Evolutionary conservation across 108 stramenopile species (phyloP), one percentile per base, ranked within the genome.

Genomic region (Discostella stelligeroides): DNA sequence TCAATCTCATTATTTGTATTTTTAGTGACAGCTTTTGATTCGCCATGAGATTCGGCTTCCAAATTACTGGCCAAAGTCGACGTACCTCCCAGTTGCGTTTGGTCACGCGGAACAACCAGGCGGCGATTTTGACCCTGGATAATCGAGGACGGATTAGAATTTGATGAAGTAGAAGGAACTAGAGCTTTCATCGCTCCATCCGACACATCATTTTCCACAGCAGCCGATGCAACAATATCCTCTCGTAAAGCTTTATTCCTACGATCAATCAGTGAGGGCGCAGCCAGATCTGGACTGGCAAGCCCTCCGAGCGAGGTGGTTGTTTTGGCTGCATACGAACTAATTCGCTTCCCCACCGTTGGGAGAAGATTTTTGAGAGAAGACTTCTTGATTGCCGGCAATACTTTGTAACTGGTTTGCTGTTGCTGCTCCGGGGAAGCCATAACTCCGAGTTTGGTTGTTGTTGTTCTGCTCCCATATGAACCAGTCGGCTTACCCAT

Each of bases 381-480:
- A 46, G 41, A 45, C 34, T 65, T 73, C 56, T 73, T 45, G 24
- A 30, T n/a, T 17, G 62, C 42, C 15, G 40, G 40, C 24, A 20
- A 28, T 42, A 48, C 41, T n/a, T 57, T 30, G 18, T 58, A 45
- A 14, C 49, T 27, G 28, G 25, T 0, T 27, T 59, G 29, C 20
- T 42, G 27, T 49, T 14, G 25, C 27, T 69, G 53, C 55, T 69
- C 57, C 2, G 68, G 68, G 55, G 55, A 66, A 21, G 73, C 73
- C n/a, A 73, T 65, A 18, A 54, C 73, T 4, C 73, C 73, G 51
- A 73, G 56, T 50, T 48, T 59, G 23, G 73, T 65, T 0, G 42
- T 40, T 11, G 73, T 60, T 57, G 49, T 65, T 41, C 57, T 63
- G 27, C 42, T 37, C 0, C 53, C 53, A 1, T 30, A 54, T 5